Evolutionary conservation across 148 eudicot genomes (phyloP).

Genomic region (Linanthus parryae): DNA sequence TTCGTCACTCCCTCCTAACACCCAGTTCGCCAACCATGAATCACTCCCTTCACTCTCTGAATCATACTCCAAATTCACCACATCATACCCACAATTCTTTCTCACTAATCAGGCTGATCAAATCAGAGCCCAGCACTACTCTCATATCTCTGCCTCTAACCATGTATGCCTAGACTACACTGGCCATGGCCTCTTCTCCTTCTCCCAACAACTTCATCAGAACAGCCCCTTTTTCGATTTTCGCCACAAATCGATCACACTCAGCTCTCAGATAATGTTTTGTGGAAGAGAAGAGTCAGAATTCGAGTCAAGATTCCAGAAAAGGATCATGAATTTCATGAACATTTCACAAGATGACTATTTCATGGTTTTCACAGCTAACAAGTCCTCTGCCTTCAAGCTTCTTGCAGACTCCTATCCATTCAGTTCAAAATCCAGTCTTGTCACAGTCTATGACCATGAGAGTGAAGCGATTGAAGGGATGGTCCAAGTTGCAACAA

Average conservation of each 20-base stretch:
- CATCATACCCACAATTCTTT: conserved; percentile 43
- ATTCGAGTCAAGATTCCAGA: conserved; percentile 26
- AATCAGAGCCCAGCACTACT: conserved; percentile 41
- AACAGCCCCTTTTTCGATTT: conserved; percentile 28
- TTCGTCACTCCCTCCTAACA: conserved; percentile 49
- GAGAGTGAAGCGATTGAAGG: conserved; percentile 51
- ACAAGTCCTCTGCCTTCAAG: conserved; percentile 47
- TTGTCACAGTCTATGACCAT: conserved; percentile 57
- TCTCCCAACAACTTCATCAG: conserved; percentile 5
- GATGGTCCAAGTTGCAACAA: conserved; percentile 34
- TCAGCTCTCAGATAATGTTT: conserved; percentile 14
- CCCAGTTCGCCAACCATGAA: conserved; percentile 63
- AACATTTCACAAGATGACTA: conserved; percentile 59
- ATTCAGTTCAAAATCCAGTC: conserved; percentile 25
- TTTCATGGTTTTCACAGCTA: conserved; percentile 47
- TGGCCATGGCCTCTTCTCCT: conserved; percentile 73
- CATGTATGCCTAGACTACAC: conserved; percentile 66
- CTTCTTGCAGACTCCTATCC: conserved; percentile 51
- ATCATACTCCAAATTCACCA: conserved; percentile 31
- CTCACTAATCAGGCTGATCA: conserved; percentile 51
- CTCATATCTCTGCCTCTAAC: conserved; percentile 36
- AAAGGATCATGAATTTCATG: conserved; percentile 47
- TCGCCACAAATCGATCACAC: conserved; percentile 17
- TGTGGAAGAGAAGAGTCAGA: conserved; percentile 20
- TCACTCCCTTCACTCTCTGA: conserved; percentile 49